A percentile compares a stretch with the other conserved stretches of the same genome.
These are phyloP conservation scores for Sphaerulina vaccinii DNA, from an alignment of 2,329 filamentous ascomycete genomes.

Conservation along the genomic window DNA sequence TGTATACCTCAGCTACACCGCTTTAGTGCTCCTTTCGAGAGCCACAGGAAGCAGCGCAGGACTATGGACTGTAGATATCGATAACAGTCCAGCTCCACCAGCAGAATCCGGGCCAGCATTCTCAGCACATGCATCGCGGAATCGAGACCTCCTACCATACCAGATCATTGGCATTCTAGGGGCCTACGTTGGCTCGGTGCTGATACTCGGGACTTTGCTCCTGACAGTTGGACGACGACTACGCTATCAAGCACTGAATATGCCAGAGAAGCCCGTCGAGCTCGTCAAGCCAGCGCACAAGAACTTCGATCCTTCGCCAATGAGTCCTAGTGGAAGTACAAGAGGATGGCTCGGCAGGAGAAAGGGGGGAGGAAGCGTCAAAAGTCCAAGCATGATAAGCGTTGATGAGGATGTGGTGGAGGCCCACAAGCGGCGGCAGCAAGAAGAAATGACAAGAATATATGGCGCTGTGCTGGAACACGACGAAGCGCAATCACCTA, in stretches of 20 bases:
- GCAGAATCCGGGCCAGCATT: conserved; percentile 61
- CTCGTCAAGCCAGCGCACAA: conserved; percentile 52
- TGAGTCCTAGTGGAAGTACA: conserved; percentile 29
- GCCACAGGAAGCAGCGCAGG: conserved; percentile 18
- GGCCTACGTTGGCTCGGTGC: conserved; percentile 75
- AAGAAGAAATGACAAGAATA: conserved; percentile 82
- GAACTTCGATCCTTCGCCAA: conserved; percentile 38
- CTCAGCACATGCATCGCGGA: conserved; percentile 58
- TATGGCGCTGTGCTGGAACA: conserved; percentile 84
- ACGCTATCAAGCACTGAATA: conserved; percentile 46
- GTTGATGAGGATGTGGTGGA: conserved; percentile 75
- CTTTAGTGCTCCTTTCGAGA: conserved; percentile 31
- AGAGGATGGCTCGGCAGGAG: conserved; percentile 33
- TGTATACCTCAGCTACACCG: conserved; percentile 32
- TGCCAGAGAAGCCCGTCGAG: conserved; percentile 57
- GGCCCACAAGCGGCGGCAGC: conserved; percentile 70
- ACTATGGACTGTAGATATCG: conserved; percentile 48
- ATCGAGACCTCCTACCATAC: conserved; percentile 68
- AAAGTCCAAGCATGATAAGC: conserved; percentile 62
- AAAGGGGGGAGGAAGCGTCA: conserved; percentile 35
- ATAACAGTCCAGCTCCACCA: conserved; percentile 58
- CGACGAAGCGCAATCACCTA: conserved; percentile 36
- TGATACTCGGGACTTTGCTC: conserved; percentile 66
- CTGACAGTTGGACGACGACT: conserved; percentile 48
- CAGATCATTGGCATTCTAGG: conserved; percentile 82